Conservation (phyloP, 805 yeast genomes). For the Candida chilensis region DNA sequence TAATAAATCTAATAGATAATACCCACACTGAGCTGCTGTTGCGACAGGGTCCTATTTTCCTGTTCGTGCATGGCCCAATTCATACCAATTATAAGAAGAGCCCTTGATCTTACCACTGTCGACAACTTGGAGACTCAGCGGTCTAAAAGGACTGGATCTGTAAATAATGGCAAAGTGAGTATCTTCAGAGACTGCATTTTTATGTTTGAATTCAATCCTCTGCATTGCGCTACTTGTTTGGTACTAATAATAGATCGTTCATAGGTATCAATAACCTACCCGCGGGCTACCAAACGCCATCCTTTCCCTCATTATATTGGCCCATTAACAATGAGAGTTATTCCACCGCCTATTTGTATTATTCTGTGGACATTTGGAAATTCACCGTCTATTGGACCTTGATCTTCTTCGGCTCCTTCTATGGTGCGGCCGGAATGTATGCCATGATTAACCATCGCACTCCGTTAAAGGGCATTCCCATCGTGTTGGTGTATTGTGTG, state of each 20-base stretch:
- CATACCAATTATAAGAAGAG: no score
- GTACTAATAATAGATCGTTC: slow-evolving; percentile 24
- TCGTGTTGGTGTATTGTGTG: slow-evolving; percentile 36
- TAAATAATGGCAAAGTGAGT: no score
- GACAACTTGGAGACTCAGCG: no score
- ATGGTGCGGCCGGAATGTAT: slow-evolving; percentile 52
- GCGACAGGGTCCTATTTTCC: no score
- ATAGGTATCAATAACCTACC: slow-evolving; percentile 52
- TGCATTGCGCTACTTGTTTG: no score
- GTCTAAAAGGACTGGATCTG: no score
- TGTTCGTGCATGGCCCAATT: no score
- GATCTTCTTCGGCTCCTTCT: slow-evolving; percentile 55
- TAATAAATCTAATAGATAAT: no score
- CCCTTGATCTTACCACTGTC: no score
- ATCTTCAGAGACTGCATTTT: no score
- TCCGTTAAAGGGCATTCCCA: slow-evolving; percentile 24
- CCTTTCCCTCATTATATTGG: slow-evolving; percentile 76
- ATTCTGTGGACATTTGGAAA: slow-evolving; percentile 65
- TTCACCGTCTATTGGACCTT: slow-evolving; percentile 81
- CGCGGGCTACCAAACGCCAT: slow-evolving; percentile 72
- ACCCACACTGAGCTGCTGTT: no score
- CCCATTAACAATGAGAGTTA: slow-evolving; percentile 39
- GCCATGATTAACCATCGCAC: slow-evolving; percentile 45
- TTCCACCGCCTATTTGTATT: slow-evolving; percentile 52
- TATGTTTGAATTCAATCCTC: no score